phyloP scores from a whole-genome alignment of 306 rosid species.

The Sphenostylis stenocarpa region DNA sequence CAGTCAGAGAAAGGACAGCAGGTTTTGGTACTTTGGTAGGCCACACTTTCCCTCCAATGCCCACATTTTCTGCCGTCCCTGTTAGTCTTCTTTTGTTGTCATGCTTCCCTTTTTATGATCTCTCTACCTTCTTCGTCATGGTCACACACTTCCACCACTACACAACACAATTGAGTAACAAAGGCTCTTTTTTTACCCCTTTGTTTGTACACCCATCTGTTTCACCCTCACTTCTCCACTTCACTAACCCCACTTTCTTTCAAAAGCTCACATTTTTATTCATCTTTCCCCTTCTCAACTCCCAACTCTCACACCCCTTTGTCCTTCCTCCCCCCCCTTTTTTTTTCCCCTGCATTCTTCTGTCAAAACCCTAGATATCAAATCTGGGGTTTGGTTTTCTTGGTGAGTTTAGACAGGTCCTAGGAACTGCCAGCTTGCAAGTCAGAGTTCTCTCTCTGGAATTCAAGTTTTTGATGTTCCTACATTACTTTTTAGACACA shows the following conservation, averaged over 20 bases:
- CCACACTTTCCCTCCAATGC: slow-evolving; percentile 28
- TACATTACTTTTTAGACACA: slow-evolving; percentile 35
- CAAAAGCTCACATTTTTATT: slow-evolving; percentile 40
- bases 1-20: slow-evolving; percentile 15
- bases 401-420: slow-evolving; percentile 36
- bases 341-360: slow-evolving; percentile 51
- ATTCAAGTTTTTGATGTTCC: slow-evolving; percentile 42
- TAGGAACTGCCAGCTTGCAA: slow-evolving; percentile 21
- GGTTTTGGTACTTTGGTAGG: slow-evolving; percentile 41
- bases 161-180: not conserved
- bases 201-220: slow-evolving; percentile 25
- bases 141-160: slow-evolving; percentile 22
- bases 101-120: not conserved
- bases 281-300: slow-evolving; percentile 20
- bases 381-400: slow-evolving; percentile 78
- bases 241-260: slow-evolving; percentile 38
- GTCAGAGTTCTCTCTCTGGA: slow-evolving; percentile 29
- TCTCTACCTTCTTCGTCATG: slow-evolving; percentile 21
- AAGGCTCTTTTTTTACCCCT: slow-evolving; percentile 13
- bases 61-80: slow-evolving; percentile 33
- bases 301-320: slow-evolving; percentile 34
- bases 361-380: slow-evolving; percentile 87
- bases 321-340: slow-evolving; percentile 27
- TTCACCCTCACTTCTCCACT: slow-evolving; percentile 27
- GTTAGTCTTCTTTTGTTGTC: slow-evolving; percentile 10